Evolutionary conservation across 257 asterid species (phyloP).

Genomic region (Solanum habrochaites): DNA sequence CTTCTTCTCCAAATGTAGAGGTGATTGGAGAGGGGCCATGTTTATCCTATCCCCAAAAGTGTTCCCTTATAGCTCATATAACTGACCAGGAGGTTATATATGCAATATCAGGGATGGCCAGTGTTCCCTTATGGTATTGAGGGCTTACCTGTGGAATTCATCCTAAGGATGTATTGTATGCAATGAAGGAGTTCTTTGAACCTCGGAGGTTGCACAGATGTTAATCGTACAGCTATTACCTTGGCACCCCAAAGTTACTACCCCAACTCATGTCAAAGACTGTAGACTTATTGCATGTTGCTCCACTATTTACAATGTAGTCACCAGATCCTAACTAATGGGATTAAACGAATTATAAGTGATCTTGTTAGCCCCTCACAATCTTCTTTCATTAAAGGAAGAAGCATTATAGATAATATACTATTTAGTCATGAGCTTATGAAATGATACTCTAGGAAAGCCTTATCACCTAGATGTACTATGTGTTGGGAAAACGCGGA

Average conservation of each 20-base stretch:
- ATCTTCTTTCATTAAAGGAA: neutral
- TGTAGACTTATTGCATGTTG: neutral
- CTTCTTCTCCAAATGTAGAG: neutral
- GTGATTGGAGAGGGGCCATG: neutral
- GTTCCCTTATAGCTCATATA: neutral
- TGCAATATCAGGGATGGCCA: neutral
- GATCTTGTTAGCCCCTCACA: neutral
- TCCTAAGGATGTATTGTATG: neutral
- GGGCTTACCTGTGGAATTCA: neutral
- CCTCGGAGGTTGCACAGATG: neutral
- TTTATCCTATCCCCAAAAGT: neutral
- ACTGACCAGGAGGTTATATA: neutral
- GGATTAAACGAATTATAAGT: neutral
- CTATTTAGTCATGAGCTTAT: neutral
- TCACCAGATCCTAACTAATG: no score
- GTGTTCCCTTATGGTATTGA: neutral
- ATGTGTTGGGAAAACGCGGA: no score
- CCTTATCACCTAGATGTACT: neutral
- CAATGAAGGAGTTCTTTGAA: neutral
- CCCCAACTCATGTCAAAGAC: neutral
- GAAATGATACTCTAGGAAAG: neutral
- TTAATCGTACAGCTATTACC: neutral
- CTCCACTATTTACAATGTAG: neutral
- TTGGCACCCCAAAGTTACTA: neutral
- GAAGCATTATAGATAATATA: no score